phyloP scores from a whole-genome alignment of 1,284 basidiomycete species.

The Ganoderma boninense region DNA sequence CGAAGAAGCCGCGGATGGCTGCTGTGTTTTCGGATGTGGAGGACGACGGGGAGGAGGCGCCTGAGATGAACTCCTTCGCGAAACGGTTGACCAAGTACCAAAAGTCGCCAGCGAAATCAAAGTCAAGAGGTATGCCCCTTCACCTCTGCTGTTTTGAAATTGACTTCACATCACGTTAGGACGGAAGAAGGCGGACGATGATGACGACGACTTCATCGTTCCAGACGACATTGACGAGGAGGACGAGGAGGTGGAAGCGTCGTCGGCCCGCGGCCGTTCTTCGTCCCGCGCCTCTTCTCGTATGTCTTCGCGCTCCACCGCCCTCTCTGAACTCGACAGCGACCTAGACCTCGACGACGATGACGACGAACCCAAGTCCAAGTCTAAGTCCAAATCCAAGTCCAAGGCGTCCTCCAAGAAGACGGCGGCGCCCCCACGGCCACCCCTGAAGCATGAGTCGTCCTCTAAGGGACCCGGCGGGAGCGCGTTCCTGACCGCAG shows the following conservation, averaged over 20 bases:
- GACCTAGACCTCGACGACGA: conserved; percentile 22
- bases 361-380: conserved; percentile 28
- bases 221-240: conserved; percentile 58
- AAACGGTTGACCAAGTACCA: conserved; percentile 70
- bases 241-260: conserved; percentile 38
- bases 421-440: conserved; percentile 39
- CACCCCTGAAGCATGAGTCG: conserved; percentile 40
- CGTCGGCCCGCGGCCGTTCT: conserved; percentile 31
- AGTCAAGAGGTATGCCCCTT: conserved; percentile 45
- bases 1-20: conserved; percentile 64
- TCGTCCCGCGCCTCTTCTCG: conserved; percentile 49
- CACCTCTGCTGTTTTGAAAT: neutral
- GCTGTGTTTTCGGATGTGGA: conserved; percentile 46
- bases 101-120: conserved; percentile 61
- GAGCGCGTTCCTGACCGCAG: conserved; percentile 79
- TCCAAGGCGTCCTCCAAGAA: conserved; percentile 37
- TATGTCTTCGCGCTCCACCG: conserved; percentile 52
- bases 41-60: conserved; percentile 51
- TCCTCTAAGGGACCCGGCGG: conserved; percentile 36
- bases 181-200: conserved; percentile 47
- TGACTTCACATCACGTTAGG: conserved; percentile 35
- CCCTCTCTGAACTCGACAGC: conserved; percentile 37
- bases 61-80: conserved; percentile 56
- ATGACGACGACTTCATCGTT: conserved; percentile 74
- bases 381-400: conserved; percentile 16